Conservation (phyloP, 352 stramenopile genomes). For the Phytophthora pini region DNA sequence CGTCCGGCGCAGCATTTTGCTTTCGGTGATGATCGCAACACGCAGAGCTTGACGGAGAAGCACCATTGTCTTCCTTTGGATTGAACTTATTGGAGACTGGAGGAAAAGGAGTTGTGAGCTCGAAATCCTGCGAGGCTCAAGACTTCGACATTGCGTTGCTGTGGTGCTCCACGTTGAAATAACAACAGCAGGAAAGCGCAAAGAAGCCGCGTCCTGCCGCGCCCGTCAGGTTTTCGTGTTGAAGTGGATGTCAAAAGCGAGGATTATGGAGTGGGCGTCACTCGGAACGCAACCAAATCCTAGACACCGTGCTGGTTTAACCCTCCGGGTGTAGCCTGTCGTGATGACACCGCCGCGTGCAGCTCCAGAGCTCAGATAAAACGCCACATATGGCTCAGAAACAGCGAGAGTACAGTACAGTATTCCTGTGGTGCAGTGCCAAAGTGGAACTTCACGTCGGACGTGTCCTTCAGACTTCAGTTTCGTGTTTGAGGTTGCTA, state of each 20-base stretch:
- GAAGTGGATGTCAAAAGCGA: conserved; percentile 7
- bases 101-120: conserved; percentile 28
- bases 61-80: conserved; percentile 16
- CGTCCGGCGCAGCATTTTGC: conserved; percentile 14
- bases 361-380: conserved; percentile 4
- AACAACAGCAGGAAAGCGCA: conserved; percentile 11
- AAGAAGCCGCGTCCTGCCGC: conserved; percentile 20
- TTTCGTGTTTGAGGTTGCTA: no score
- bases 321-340: neutral
- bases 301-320: conserved; percentile 17
- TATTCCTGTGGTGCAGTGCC: conserved; percentile 17
- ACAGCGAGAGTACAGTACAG: neutral
- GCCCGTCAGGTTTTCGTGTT: conserved; percentile 25
- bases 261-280: conserved; percentile 17
- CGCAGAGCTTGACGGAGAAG: conserved; percentile 22
- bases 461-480: conserved; percentile 13
- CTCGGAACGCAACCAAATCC: conserved; percentile 36
- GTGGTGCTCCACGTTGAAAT: conserved; percentile 12
- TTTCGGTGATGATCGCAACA: conserved; percentile 19
- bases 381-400: conserved; percentile 3
- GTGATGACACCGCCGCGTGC: conserved; percentile 24
- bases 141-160: conserved; percentile 22
- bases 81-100: neutral
- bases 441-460: conserved; percentile 9
- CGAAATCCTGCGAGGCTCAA: neutral